Evolutionary conservation across 2,329 filamentous ascomycete species (phyloP), one percentile per base, ranked within the genome.

Genomic region (Herpotrichia juniperi): DNA sequence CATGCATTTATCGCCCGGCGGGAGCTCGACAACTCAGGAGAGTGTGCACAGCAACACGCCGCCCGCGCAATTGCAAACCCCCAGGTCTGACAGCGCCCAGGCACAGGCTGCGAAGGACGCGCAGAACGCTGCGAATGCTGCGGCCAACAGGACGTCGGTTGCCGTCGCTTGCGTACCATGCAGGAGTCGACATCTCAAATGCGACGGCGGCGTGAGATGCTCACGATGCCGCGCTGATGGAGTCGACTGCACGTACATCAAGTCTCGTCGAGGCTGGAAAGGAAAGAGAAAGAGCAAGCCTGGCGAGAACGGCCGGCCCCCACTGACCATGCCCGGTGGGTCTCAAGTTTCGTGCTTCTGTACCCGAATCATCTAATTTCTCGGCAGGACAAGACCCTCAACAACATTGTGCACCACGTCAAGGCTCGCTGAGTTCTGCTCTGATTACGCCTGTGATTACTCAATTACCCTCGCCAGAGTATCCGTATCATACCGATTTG

Each of bases 131-230:
- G 16, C 34, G 32, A 55, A 39, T 39, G 51, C 50, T 42, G 53
- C 59, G 32, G 58, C 65, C 25, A 40, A 61, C n/a, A 64, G 70
- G 51, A 66, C 69, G 4, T 72, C 72, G 32, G 71, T 75, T 34
- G 67, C 73, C 16, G 68, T 75, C 55, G 81, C 81, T 12, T 84
- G 81, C 61, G 76, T 82, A 9, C 76, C 77, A 24, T 83, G 81
- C 52, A 76, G 81, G 17, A 78, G 72, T 19, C 72, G 79, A 28
- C 81, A 83, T 62, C 64, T 83, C 30, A 82, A 82, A 58, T 84
- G 81, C 61, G 79, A 83, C 59, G 80, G 77, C 11, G 75, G 74
- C 25, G 74, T 76, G 14, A 79, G 80, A 4, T 74, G 72, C 42
- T 82, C 81, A 37, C 71, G 80, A 48, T 84, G 81, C 58, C 58